phyloP scores from a whole-genome alignment of 306 rosid genomes.

The Lathyrus tuberosus region DNA sequence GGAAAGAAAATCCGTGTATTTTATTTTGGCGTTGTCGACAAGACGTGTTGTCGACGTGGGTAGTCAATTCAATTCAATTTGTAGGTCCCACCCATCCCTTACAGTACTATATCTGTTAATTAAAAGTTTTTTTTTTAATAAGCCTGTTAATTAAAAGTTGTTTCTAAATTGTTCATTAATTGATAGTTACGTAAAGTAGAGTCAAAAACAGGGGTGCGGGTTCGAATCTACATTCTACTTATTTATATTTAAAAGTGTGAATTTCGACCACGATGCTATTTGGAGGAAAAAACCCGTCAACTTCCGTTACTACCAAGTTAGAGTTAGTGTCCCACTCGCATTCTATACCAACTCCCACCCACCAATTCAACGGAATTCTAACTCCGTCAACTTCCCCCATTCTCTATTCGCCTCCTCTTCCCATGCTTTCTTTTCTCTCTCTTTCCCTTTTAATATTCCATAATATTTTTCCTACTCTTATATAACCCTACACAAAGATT shows the following conservation, averaged over 20 bases:
- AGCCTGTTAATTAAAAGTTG: too few species aligned
- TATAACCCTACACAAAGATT: background rate
- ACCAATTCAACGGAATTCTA: constrained; percentile 10
- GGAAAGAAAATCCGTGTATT: background rate
- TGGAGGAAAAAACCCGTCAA: background rate
- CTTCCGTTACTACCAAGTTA: background rate
- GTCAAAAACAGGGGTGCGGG: too few species aligned
- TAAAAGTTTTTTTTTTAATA: too few species aligned
- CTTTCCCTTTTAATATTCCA: background rate
- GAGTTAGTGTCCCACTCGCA: background rate
- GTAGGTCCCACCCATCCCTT: constrained; percentile 2
- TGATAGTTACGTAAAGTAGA: too few species aligned
- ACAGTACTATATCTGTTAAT: background rate
- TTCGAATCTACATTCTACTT: too few species aligned
- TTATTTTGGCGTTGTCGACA: background rate
- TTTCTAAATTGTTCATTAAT: too few species aligned
- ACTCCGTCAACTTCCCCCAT: constrained; percentile 24
- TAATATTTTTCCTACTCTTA: too few species aligned
- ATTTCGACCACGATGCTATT: too few species aligned
- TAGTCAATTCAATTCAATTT: background rate
- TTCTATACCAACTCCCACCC: background rate
- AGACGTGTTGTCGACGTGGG: background rate
- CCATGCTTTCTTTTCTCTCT: background rate
- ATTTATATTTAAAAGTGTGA: too few species aligned
- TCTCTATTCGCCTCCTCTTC: background rate